Percentiles rank a stretch among this genome's conserved stretches.
Evolutionary conservation across 1,139 yeast genomes (phyloP).

Genomic region (Hemisphaericaspora xylanilytica): DNA sequence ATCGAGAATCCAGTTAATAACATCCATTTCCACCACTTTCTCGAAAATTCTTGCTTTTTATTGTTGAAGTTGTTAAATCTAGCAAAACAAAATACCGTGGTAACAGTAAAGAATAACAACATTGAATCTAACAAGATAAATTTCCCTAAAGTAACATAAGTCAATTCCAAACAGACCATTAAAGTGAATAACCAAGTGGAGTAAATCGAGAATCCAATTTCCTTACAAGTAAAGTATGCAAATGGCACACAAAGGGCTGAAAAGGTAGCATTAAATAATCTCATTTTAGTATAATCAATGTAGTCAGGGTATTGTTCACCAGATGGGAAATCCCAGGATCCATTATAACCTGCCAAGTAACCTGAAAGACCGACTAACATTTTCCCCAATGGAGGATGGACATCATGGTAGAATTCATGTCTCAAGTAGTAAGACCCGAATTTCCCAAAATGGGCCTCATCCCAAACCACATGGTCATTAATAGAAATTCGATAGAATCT

Average conservation of each 20-base stretch:
- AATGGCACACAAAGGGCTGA: slow-evolving; percentile 89
- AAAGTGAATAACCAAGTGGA: slow-evolving; percentile 87
- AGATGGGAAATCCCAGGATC: slow-evolving; percentile 91
- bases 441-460: slow-evolving; percentile 81
- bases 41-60: slow-evolving; percentile 51
- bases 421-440: slow-evolving; percentile 91
- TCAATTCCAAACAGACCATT: slow-evolving; percentile 82
- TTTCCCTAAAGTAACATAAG: slow-evolving; percentile 86
- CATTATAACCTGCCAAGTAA: slow-evolving; percentile 90
- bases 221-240: slow-evolving; percentile 89
- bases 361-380: slow-evolving; percentile 96
- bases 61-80: slow-evolving; percentile 74
- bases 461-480: slow-evolving; percentile 59
- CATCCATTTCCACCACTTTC: slow-evolving; percentile 96
- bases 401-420: slow-evolving; percentile 95
- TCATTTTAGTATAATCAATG: slow-evolving; percentile 86
- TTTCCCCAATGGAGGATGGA: slow-evolving; percentile 97
- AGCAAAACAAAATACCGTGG: slow-evolving; percentile 74
- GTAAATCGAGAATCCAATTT: slow-evolving; percentile 74
- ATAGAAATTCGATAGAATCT: slow-evolving; percentile 53
- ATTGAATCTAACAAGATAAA: slow-evolving; percentile 95
- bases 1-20: slow-evolving; percentile 68
- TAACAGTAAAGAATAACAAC: slow-evolving; percentile 86
- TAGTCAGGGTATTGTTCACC: slow-evolving; percentile 85
- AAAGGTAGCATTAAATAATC: slow-evolving; percentile 88